These are phyloP conservation scores for Thuja plicata DNA, from an alignment of 83 land plant species.

Conservation along the genomic window DNA sequence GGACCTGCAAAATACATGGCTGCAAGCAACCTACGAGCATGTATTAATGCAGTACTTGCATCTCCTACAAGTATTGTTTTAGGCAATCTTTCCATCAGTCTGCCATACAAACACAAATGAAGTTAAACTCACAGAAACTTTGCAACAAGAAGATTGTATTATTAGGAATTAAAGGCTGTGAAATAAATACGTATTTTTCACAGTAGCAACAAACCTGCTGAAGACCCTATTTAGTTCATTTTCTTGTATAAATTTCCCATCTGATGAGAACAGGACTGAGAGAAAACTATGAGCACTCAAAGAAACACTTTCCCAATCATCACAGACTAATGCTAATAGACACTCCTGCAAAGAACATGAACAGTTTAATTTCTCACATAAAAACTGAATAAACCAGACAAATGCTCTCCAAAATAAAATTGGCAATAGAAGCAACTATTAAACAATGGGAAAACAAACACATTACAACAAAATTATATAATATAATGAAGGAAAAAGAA, in stretches of 20 bases:
- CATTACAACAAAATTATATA: background rate
- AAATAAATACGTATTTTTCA: background rate
- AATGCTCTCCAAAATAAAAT: background rate
- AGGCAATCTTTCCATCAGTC: constrained; percentile 82
- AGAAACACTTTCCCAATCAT: constrained; percentile 72
- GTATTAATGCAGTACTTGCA: constrained; percentile 55
- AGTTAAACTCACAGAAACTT: background rate
- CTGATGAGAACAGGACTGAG: constrained; percentile 28
- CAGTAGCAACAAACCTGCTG: constrained; percentile 29
- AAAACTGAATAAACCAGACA: background rate
- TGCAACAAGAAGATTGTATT: background rate
- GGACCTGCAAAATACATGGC: constrained; percentile 89
- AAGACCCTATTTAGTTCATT: constrained; percentile 46
- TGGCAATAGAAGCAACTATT: background rate
- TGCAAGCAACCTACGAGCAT: constrained; percentile 70
- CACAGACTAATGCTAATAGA: constrained; percentile 83
- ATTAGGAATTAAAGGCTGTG: background rate
- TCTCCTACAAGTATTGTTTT: constrained; percentile 66
- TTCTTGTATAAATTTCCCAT: constrained; percentile 22
- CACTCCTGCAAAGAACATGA: constrained; percentile 67
- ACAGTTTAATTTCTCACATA: background rate
- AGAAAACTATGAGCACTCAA: constrained; percentile 60
- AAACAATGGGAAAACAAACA: background rate
- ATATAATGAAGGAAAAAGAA: too few species aligned
- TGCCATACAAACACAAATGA: constrained; percentile 16